These are phyloP conservation scores for Asterella californica DNA, from an alignment of 225 moss, liverwort and hornwort genomes.

Conservation along the genomic window DNA sequence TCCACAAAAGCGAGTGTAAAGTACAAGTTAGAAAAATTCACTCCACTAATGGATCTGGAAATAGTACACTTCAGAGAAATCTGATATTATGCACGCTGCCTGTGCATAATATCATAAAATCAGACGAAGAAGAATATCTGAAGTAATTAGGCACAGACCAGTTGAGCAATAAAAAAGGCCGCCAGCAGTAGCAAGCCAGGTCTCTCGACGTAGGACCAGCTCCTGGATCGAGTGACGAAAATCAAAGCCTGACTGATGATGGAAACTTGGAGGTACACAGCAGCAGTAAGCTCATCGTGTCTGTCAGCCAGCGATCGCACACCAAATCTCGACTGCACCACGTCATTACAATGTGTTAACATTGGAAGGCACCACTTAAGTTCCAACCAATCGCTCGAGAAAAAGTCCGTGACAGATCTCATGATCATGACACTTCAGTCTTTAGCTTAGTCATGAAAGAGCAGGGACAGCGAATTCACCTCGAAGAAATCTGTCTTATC, in stretches of 20 bases:
- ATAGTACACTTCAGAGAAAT: neutral
- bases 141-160: neutral
- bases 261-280: slow-evolving; percentile 65
- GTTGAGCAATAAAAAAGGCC: slow-evolving; percentile 51
- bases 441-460: no score
- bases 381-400: neutral
- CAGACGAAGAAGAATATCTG: neutral
- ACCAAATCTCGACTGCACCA: slow-evolving; percentile 10
- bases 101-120: neutral
- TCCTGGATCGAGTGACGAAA: slow-evolving; percentile 41
- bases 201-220: slow-evolving; percentile 59
- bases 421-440: neutral
- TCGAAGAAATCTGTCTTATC: slow-evolving; percentile 24
- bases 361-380: neutral
- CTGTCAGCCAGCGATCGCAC: neutral
- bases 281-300: slow-evolving; percentile 43
- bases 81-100: neutral
- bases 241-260: slow-evolving; percentile 44
- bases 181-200: slow-evolving; percentile 53
- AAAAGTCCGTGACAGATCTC: no score
- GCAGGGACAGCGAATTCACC: neutral
- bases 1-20: neutral
- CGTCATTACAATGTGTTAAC: neutral
- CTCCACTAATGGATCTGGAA: neutral
- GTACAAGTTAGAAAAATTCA: neutral